Percentiles rank a stretch among this genome's conserved stretches.
These are phyloP conservation scores for Gossypium australe DNA, from an alignment of 345 rosid genomes.

Conservation along the genomic window DNA sequence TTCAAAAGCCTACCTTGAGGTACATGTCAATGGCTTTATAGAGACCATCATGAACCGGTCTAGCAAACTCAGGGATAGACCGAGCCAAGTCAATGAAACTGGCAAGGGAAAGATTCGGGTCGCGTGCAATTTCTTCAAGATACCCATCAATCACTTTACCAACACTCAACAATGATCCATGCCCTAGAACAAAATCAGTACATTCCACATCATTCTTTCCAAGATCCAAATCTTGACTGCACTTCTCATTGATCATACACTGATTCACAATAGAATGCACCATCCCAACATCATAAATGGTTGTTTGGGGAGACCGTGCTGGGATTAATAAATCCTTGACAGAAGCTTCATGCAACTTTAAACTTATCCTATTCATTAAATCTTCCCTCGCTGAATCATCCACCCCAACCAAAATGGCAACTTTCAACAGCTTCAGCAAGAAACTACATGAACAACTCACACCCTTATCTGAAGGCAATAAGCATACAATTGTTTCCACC, in stretches of 20 bases:
- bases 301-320: conserved; percentile 37
- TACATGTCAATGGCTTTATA: conserved; percentile 79
- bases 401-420: conserved; percentile 52
- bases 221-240: conserved; percentile 26
- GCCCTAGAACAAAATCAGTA: conserved; percentile 40
- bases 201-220: conserved; percentile 31
- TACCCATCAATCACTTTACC: conserved; percentile 72
- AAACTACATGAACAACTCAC: conserved; percentile 69
- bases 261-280: conserved; percentile 48
- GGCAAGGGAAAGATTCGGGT: conserved; percentile 38
- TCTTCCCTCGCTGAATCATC: conserved; percentile 49
- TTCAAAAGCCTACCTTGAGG: conserved; percentile 52
- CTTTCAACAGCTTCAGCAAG: conserved; percentile 70
- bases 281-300: conserved; percentile 59
- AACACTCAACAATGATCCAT: conserved; percentile 46
- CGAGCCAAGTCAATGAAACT: conserved; percentile 52
- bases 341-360: conserved; percentile 67
- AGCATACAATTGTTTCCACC: conserved; percentile 57
- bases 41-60: conserved; percentile 67
- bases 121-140: conserved; percentile 51
- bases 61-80: conserved; percentile 62
- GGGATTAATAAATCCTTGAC: conserved; percentile 61
- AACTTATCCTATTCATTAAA: conserved; percentile 49
- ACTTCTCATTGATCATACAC: conserved; percentile 40
- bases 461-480: conserved; percentile 61